phyloP scores from a whole-genome alignment of 208 protist species.

The Trypanosoma lewisi region DNA sequence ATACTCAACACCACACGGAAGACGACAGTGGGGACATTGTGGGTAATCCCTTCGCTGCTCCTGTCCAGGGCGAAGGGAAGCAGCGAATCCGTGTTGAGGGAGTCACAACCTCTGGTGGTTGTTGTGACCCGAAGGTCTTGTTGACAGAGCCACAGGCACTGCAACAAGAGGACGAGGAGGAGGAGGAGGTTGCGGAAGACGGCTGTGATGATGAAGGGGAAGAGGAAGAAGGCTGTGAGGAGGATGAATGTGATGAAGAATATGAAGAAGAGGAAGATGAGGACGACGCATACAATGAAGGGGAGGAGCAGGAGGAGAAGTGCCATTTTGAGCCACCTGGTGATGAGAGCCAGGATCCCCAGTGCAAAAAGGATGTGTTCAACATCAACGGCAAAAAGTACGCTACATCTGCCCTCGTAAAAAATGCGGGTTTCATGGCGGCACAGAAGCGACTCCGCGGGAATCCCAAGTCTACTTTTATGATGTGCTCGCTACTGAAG shows the following conservation, averaged over 20 bases:
- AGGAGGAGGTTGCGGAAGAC: conserved; percentile 21
- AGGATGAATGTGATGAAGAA: conserved; percentile 22
- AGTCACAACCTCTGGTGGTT: background rate
- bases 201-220: conserved; percentile 16
- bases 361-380: conserved; percentile 22
- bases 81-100: background rate
- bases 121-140: background rate
- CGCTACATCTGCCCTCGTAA: conserved; percentile 45
- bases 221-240: conserved; percentile 16
- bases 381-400: conserved; percentile 43
- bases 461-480: conserved; percentile 58
- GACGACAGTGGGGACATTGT: background rate
- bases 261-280: conserved; percentile 30
- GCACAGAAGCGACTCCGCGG: conserved; percentile 38
- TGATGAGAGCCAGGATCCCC: background rate
- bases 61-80: background rate
- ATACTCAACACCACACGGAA: background rate
- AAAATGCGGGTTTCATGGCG: conserved; percentile 51
- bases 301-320: conserved; percentile 31
- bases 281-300: conserved; percentile 27
- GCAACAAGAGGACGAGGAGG: conserved; percentile 11
- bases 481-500: conserved; percentile 29
- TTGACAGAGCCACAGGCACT: background rate
- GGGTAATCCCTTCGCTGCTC: background rate
- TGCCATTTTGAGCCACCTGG: conserved; percentile 5